phyloP scores from a whole-genome alignment of 1,284 basidiomycete genomes.

The Austropuccinia psidii region DNA sequence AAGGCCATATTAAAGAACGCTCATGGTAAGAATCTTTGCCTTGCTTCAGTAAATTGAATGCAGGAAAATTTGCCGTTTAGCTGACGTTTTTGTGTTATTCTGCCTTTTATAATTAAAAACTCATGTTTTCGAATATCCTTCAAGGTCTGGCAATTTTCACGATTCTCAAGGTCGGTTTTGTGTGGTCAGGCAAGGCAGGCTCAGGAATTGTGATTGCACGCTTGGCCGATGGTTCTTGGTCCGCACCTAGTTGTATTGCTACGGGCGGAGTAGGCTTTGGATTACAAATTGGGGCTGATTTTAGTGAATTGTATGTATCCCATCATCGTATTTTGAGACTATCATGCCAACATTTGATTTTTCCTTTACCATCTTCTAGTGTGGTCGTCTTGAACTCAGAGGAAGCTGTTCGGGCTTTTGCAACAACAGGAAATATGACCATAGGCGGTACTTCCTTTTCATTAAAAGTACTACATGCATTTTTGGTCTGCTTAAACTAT shows the following conservation, averaged over 20 bases:
- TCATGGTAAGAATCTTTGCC: slow-evolving; percentile 49
- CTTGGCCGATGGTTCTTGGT: slow-evolving; percentile 92
- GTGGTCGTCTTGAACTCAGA: slow-evolving; percentile 90
- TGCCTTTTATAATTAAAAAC: background rate
- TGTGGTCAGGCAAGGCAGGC: slow-evolving; percentile 34
- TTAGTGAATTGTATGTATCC: slow-evolving; percentile 33
- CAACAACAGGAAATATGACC: slow-evolving; percentile 88
- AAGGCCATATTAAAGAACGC: slow-evolving; percentile 85
- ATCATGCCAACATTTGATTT: no score
- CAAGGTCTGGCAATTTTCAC: slow-evolving; percentile 80
- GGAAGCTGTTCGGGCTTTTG: slow-evolving; percentile 90
- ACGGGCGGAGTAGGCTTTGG: slow-evolving; percentile 89
- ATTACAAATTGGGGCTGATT: slow-evolving; percentile 73
- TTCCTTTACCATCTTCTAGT: slow-evolving; percentile 48
- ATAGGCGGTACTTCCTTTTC: slow-evolving; percentile 57
- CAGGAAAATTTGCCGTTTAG: no score
- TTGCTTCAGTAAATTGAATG: background rate
- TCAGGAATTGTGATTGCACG: slow-evolving; percentile 90
- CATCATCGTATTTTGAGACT: background rate
- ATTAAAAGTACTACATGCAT: slow-evolving; percentile 38
- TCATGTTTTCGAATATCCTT: background rate
- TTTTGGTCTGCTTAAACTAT: background rate
- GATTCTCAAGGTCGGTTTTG: slow-evolving; percentile 57
- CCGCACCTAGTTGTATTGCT: slow-evolving; percentile 93
- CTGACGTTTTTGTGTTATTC: no score